These are phyloP conservation scores for Hypoxylon rickii DNA, from an alignment of 495 filamentous ascomycete genomes.

Conservation along the genomic window DNA sequence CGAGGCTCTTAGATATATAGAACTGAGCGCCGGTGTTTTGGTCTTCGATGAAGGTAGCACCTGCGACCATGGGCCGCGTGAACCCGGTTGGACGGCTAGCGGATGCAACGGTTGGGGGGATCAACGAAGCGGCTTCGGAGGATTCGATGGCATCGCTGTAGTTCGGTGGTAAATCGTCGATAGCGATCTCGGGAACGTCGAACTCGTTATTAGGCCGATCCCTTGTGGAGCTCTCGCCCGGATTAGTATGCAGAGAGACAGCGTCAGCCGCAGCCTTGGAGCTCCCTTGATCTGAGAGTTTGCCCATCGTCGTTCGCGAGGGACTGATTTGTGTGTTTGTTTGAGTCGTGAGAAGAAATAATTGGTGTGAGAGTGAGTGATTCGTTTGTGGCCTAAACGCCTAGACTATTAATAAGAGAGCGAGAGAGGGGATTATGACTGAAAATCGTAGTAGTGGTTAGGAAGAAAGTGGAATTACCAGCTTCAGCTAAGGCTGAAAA, in stretches of 20 bases:
- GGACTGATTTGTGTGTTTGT: background rate
- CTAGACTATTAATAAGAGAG: too few relatives aligned
- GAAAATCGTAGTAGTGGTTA: too few relatives aligned
- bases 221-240: slow-evolving; percentile 24
- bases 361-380: too few relatives aligned
- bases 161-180: slow-evolving; percentile 36
- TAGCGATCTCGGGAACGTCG: slow-evolving; percentile 25
- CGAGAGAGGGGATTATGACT: too few relatives aligned
- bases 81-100: too few relatives aligned
- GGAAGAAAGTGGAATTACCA: too few relatives aligned
- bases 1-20: slow-evolving; percentile 45
- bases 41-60: slow-evolving; percentile 28
- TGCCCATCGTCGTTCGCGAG: slow-evolving; percentile 19
- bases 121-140: slow-evolving; percentile 26
- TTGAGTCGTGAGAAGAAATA: background rate
- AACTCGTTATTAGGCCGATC: slow-evolving; percentile 22
- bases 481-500: too few relatives aligned
- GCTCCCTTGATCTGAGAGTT: slow-evolving; percentile 9
- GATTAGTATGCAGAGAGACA: slow-evolving; percentile 32
- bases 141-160: slow-evolving; percentile 23
- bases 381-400: too few relatives aligned
- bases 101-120: slow-evolving; percentile 4
- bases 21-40: slow-evolving; percentile 37
- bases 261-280: slow-evolving; percentile 14
- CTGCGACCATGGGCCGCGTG: slow-evolving; percentile 15